Evolutionary conservation across 768 basidiomycete species (phyloP).

Genomic region (Rossbeevera mucosa): DNA sequence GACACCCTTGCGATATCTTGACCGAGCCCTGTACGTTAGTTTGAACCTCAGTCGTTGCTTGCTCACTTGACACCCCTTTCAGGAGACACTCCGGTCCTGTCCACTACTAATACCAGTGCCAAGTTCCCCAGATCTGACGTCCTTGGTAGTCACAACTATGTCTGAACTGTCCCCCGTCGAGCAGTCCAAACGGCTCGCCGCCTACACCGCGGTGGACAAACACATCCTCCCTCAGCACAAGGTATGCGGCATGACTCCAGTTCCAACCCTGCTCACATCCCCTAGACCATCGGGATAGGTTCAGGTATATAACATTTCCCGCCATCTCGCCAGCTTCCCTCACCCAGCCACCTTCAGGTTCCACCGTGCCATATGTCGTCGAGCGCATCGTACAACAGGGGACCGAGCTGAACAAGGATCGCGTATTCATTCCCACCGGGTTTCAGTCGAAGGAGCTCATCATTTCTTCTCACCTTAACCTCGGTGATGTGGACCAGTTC

Average conservation of each 20-base stretch:
- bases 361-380: constrained; percentile 95
- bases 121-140: not conserved
- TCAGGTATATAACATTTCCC: constrained; percentile 49
- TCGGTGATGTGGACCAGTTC: constrained; percentile 90
- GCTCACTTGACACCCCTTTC: no score
- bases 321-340: not conserved
- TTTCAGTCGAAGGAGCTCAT: constrained; percentile 98
- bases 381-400: constrained; percentile 91
- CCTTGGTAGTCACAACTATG: constrained; percentile 17
- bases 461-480: constrained; percentile 64
- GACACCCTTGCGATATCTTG: constrained; percentile 11
- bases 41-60: no score
- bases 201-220: constrained; percentile 89
- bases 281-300: constrained; percentile 80
- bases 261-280: constrained; percentile 1
- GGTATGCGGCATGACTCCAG: constrained; percentile 40
- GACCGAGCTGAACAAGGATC: constrained; percentile 61
- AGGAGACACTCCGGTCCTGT: constrained; percentile 10
- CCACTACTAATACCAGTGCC: not conserved
- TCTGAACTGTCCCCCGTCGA: constrained; percentile 51
- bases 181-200: constrained; percentile 83
- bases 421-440: constrained; percentile 90
- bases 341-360: constrained; percentile 44
- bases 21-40: constrained; percentile 17
- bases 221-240: constrained; percentile 81